These are phyloP conservation scores for Capronia coronata DNA, from an alignment of 2,329 filamentous ascomycete genomes.

Conservation along the genomic window DNA sequence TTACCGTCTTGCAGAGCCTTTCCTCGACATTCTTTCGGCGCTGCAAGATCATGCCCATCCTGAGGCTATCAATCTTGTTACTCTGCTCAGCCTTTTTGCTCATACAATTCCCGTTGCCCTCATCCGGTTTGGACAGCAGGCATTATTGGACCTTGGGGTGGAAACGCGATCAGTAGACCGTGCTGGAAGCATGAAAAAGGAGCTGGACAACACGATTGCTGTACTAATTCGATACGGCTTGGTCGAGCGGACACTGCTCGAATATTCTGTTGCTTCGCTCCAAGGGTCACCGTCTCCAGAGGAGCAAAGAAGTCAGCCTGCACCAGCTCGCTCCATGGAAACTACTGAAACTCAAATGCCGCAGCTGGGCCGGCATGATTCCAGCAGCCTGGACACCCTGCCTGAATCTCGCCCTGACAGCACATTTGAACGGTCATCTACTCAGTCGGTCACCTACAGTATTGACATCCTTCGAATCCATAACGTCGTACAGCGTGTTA, in stretches of 20 bases:
- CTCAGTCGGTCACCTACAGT: conserved; percentile 19
- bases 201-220: conserved; percentile 43
- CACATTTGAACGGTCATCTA: conserved; percentile 16
- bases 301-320: conserved; percentile 4
- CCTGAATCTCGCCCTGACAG: conserved; percentile 8
- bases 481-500: conserved; percentile 44
- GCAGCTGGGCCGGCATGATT: conserved; percentile 8
- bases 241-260: conserved; percentile 38
- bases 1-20: conserved; percentile 48
- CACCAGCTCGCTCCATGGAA: conserved; percentile 1
- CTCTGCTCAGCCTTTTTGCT: conserved; percentile 58
- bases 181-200: conserved; percentile 30
- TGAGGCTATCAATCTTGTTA: conserved; percentile 59
- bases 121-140: conserved; percentile 48
- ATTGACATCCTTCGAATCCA: conserved; percentile 45
- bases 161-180: conserved; percentile 36
- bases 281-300: conserved; percentile 13
- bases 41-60: conserved; percentile 35
- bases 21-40: conserved; percentile 45
- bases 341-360: not conserved
- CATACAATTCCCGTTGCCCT: conserved; percentile 62
- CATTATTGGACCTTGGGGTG: conserved; percentile 33
- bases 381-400: conserved; percentile 12
- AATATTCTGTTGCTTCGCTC: conserved; percentile 27
- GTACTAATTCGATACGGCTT: conserved; percentile 43